Percentiles rank a stretch among this genome's conserved stretches.
Evolutionary conservation across 1,284 basidiomycete genomes (phyloP).

Genomic region (Takashimella tepidaria): DNA sequence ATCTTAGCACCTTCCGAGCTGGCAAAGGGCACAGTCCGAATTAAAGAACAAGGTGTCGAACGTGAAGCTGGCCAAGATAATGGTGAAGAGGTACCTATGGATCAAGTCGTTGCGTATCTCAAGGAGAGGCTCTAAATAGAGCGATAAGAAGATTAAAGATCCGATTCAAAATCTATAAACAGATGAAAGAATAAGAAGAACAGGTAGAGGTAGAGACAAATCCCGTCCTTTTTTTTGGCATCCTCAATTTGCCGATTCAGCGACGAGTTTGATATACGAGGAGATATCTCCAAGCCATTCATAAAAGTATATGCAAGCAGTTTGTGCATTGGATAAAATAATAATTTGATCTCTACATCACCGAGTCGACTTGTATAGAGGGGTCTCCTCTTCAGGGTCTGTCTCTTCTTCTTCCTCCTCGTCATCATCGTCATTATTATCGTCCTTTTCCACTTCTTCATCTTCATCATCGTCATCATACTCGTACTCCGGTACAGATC

Average conservation of each 20-base stretch:
- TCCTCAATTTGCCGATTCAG: no score
- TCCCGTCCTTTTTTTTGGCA: no score
- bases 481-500: background rate
- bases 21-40: constrained; percentile 72
- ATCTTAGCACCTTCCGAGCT: constrained; percentile 86
- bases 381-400: constrained; percentile 2
- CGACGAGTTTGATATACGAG: no score
- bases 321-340: no score
- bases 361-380: constrained; percentile 9
- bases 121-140: constrained; percentile 32
- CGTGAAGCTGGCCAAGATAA: constrained; percentile 58
- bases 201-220: no score
- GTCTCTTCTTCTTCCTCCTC: constrained; percentile 11
- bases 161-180: no score
- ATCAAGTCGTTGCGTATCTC: constrained; percentile 64
- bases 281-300: no score
- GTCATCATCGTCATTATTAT: constrained; percentile 8
- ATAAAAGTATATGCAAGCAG: no score
- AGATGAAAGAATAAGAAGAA: no score
- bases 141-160: no score
- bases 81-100: constrained; percentile 62
- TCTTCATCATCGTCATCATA: constrained; percentile 1
- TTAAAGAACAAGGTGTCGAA: constrained; percentile 86
- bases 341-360: no score
- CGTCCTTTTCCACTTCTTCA: constrained; percentile 6